A percentile compares a stretch with the other conserved stretches of the same genome.
Conservation (phyloP, 225 moss, liverwort and hornwort species). For the Physcomitrellopsis africana region DNA sequence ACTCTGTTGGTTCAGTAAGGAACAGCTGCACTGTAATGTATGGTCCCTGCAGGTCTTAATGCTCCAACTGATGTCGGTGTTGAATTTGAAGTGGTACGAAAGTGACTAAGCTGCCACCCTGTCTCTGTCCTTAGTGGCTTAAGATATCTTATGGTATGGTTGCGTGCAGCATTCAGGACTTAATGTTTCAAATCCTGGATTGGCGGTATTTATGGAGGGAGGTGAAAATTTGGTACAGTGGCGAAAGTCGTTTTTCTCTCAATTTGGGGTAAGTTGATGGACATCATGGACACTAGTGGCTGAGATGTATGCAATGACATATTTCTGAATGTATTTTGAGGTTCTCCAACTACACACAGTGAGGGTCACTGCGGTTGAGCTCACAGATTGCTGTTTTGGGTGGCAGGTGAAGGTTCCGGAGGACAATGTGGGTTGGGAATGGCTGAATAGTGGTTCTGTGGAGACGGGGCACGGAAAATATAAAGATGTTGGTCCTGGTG, state of each 20-base stretch:
- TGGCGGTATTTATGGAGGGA: constrained; percentile 63
- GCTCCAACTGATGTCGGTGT: constrained; percentile 13
- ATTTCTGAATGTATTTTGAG: constrained; percentile 21
- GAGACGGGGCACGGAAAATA: constrained; percentile 51
- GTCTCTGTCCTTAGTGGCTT: constrained; percentile 1
- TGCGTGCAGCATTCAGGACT: constrained; percentile 79
- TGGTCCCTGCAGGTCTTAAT: background rate
- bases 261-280: constrained; percentile 59
- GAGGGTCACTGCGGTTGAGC: background rate
- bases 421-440: constrained; percentile 91
- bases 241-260: constrained; percentile 75
- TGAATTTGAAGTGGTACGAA: constrained; percentile 8
- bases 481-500: too few relatives aligned
- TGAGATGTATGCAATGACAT: background rate
- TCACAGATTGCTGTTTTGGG: constrained; percentile 22
- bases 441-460: constrained; percentile 58
- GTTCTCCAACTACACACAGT: background rate
- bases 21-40: background rate
- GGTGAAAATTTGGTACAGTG: constrained; percentile 84
- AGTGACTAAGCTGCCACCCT: background rate
- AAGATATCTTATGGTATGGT: constrained; percentile 16
- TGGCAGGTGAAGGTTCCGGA: constrained; percentile 84
- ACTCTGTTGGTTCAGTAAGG: background rate
- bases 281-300: background rate
- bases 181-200: constrained; percentile 72